Conservation (phyloP, 192 early-diverging fungal species). For the Lobosporangium transversale region DNA sequence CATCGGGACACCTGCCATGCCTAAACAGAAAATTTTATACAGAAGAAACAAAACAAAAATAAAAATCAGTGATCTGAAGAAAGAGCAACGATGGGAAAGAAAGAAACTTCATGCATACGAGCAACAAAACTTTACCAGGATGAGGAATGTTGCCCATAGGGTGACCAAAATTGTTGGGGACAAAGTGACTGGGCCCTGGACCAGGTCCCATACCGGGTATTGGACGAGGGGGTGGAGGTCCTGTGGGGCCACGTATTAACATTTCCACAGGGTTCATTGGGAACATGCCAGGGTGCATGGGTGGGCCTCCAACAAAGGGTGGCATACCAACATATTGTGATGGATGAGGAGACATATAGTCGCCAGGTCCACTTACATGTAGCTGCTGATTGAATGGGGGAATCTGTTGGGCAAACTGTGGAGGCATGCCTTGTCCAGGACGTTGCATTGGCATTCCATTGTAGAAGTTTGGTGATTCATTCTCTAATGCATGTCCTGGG, state of each 20-base stretch:
- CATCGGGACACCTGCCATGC: conserved; percentile 32
- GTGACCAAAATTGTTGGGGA: conserved; percentile 52
- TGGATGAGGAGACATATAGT: conserved; percentile 48
- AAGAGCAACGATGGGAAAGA: neutral
- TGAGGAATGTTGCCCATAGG: conserved; percentile 48
- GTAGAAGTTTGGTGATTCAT: conserved; percentile 33
- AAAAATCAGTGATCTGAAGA: neutral
- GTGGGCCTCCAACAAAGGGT: conserved; percentile 23
- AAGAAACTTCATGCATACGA: too few relatives aligned
- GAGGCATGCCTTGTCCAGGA: conserved; percentile 28
- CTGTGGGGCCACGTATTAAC: conserved; percentile 46
- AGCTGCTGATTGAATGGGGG: conserved; percentile 48
- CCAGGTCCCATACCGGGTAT: conserved; percentile 52
- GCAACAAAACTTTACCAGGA: conserved; percentile 31
- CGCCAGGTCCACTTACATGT: conserved; percentile 48
- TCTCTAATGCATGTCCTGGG: conserved; percentile 32
- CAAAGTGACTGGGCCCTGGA: conserved; percentile 47
- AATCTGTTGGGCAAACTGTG: conserved; percentile 45
- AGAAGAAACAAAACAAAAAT: neutral
- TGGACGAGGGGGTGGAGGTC: conserved; percentile 40
- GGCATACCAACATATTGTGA: conserved; percentile 49
- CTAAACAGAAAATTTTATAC: neutral
- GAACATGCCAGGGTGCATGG: conserved; percentile 51
- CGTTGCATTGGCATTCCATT: conserved; percentile 49
- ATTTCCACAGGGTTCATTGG: conserved; percentile 52